phyloP scores from a whole-genome alignment of 768 basidiomycete species.

The Hericium coralloides region DNA sequence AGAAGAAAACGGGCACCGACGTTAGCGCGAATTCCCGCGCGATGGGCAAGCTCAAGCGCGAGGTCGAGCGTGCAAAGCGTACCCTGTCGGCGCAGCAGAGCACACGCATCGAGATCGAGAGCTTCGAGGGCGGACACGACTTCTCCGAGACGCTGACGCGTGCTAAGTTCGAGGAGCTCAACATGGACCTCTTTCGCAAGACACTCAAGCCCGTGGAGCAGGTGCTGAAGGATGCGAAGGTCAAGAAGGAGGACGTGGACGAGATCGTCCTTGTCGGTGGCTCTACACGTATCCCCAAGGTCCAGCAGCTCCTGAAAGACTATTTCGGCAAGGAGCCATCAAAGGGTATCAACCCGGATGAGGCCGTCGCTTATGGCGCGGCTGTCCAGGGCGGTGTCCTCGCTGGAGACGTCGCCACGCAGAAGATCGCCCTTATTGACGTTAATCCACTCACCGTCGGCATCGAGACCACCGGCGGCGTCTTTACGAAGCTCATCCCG shows the following conservation, averaged over 20 bases:
- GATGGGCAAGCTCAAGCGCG: conserved; percentile 47
- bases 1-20: conserved; percentile 41
- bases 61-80: conserved; percentile 49
- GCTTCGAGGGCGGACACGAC: conserved; percentile 93
- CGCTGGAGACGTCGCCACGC: conserved; percentile 85
- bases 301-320: conserved; percentile 96
- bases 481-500: conserved; percentile 95
- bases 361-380: conserved; percentile 98
- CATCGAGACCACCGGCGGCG: conserved; percentile 98
- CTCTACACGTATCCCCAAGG: conserved; percentile 99
- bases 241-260: conserved; percentile 95
- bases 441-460: conserved; percentile 95
- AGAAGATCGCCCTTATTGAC: conserved; percentile 90
- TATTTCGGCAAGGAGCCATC: conserved; percentile 93
- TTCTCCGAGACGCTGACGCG: conserved; percentile 95
- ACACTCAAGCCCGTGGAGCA: conserved; percentile 99
- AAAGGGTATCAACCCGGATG: conserved; percentile 98
- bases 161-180: conserved; percentile 98
- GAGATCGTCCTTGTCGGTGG: conserved; percentile 93
- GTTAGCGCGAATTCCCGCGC: conserved; percentile 39
- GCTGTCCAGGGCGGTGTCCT: conserved; percentile 98
- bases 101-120: conserved; percentile 90
- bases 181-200: conserved; percentile 98
- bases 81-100: conserved; percentile 77
- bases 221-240: conserved; percentile 93